Evolutionary conservation across 176 grass and related monocot species (phyloP).

Genomic region (Ensete glaucum): DNA sequence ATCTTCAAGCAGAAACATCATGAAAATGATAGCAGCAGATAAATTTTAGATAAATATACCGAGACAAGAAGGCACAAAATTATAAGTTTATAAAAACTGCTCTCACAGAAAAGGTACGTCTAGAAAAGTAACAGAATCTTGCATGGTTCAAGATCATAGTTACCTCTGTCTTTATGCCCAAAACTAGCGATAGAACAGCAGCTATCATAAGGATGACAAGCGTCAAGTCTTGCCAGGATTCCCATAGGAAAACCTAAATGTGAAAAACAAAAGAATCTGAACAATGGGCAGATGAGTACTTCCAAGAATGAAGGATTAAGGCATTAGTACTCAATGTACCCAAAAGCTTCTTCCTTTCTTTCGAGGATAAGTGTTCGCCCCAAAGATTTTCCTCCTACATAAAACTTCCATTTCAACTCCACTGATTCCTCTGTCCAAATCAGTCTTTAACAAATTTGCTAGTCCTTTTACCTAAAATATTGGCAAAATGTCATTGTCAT

Average conservation of each 20-base stretch:
- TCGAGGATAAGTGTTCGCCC: conserved; percentile 78
- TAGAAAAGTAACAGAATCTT: too few species aligned
- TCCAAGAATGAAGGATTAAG: too few species aligned
- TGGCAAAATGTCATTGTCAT: background rate
- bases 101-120: too few species aligned
- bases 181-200: conserved; percentile 69
- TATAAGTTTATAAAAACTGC: too few species aligned
- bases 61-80: too few species aligned
- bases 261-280: background rate
- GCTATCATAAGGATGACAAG: conserved; percentile 91
- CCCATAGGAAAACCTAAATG: conserved; percentile 84
- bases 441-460: conserved; percentile 61
- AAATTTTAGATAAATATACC: too few species aligned
- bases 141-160: conserved; percentile 1
- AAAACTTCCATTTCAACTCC: conserved; percentile 51
- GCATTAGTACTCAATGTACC: conserved; percentile 27
- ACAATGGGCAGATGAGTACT: too few species aligned
- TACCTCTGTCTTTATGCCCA: conserved; percentile 96
- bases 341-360: conserved; percentile 81
- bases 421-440: conserved; percentile 45
- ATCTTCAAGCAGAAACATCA: too few species aligned
- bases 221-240: conserved; percentile 88
- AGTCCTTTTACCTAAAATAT: conserved; percentile 54
- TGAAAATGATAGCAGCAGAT: too few species aligned
- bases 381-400: conserved; percentile 50